These are phyloP conservation scores for Aquilaria sinensis DNA, from an alignment of 345 rosid genomes.

Conservation along the genomic window DNA sequence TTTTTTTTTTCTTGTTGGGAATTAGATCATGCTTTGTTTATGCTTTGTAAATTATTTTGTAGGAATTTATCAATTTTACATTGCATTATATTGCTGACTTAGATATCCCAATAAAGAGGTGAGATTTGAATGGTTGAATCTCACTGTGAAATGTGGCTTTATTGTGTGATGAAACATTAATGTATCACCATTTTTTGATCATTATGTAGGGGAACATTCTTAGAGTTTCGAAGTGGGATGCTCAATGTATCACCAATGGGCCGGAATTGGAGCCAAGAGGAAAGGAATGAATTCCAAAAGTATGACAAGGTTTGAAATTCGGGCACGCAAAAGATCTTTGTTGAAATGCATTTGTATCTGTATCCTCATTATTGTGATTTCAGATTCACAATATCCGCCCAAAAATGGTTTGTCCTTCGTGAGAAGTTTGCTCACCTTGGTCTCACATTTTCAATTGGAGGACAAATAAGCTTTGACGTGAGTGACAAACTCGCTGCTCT, in stretches of 20 bases:
- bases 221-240: constrained; percentile 98
- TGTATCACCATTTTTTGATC: constrained; percentile 6
- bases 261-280: constrained; percentile 98
- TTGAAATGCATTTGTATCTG: background rate
- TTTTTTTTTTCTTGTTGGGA: no score
- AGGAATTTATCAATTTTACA: constrained; percentile 81
- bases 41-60: constrained; percentile 24
- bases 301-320: constrained; percentile 71
- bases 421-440: constrained; percentile 88
- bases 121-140: constrained; percentile 1
- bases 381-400: constrained; percentile 85
- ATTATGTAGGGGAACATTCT: constrained; percentile 77
- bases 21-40: constrained; percentile 9
- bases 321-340: constrained; percentile 1
- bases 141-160: background rate
- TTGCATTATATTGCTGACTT: constrained; percentile 92
- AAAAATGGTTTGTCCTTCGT: constrained; percentile 72
- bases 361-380: constrained; percentile 18
- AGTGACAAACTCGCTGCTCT: constrained; percentile 18
- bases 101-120: constrained; percentile 98
- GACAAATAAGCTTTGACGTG: constrained; percentile 97
- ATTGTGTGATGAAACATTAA: background rate
- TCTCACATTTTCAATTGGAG: constrained; percentile 94
- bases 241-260: constrained; percentile 96
- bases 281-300: constrained; percentile 92